Evolutionary conservation across 495 filamentous ascomycete genomes (phyloP).

Genomic region (Neohortaea acidophila): DNA sequence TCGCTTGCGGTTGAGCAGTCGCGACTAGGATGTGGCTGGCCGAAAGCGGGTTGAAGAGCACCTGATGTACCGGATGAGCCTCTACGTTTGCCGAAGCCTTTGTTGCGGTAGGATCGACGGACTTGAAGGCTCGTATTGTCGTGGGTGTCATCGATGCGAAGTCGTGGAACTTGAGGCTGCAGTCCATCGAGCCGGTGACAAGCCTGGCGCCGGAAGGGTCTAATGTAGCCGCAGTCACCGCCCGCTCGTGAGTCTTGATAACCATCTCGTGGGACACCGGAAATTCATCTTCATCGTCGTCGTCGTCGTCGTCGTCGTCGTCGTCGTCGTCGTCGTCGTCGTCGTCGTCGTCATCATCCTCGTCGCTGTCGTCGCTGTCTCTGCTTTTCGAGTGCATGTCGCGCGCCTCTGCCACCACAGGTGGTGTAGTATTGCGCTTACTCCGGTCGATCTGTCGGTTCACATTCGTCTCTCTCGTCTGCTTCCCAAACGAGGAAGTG

Average conservation of each 20-base stretch:
- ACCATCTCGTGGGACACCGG: constrained; percentile 87
- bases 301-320: constrained; percentile 42
- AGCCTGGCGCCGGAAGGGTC: constrained; percentile 76
- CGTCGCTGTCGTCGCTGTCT: constrained; percentile 16
- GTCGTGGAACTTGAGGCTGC: constrained; percentile 82
- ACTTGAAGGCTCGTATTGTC: constrained; percentile 83
- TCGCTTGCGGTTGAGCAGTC: constrained; percentile 73
- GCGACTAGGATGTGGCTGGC: constrained; percentile 74
- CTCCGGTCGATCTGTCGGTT: constrained; percentile 64
- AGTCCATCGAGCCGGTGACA: constrained; percentile 79
- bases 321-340: constrained; percentile 38
- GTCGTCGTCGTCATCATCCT: constrained; percentile 20
- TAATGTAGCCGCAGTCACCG: constrained; percentile 66
- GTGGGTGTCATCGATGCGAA: constrained; percentile 92
- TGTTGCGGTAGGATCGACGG: constrained; percentile 66
- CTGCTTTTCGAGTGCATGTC: constrained; percentile 24
- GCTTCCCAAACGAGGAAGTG: constrained; percentile 65
- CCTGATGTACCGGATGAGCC: constrained; percentile 72
- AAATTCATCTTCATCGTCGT: constrained; percentile 75
- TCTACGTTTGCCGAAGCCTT: constrained; percentile 62
- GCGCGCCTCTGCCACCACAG: neutral
- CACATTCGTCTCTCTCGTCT: constrained; percentile 54
- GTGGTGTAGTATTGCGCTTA: constrained; percentile 45
- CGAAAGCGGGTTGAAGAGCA: constrained; percentile 69
- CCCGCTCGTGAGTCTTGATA: constrained; percentile 80